Evolutionary conservation across 352 stramenopile species (phyloP), one percentile per base, ranked within the genome.

Genomic region (Globisporangium ultimum): DNA sequence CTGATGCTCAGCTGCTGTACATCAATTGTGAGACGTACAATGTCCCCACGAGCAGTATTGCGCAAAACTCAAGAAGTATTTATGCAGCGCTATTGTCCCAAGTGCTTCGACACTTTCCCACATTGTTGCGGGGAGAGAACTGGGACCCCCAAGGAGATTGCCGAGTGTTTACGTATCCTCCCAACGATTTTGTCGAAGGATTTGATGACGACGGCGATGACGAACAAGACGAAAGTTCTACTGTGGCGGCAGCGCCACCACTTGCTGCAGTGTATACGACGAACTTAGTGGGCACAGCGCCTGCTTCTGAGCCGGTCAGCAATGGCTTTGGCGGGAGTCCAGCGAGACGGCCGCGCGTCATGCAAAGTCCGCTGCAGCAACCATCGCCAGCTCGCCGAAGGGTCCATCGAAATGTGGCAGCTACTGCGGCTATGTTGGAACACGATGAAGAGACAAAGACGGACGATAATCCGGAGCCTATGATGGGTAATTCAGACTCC

Each of bases 21-120:
- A 49, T 70, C 11, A 95, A 96, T 55, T 96, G 88, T 49, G 79
- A 94, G 60, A 86, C 74, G 21, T 96, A 93, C 68, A 96, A 96
- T 42, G 80, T 95, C 51, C 61, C 73, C 18, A 84, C 80, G 14
- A 93, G 86, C 45, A 58, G 69, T 6, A 96, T 96, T 54, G 80
- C 84, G 6, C 84, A 94, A 41, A 95, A 93, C 63, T 79, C 82
- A 15, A 57, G 84, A n/a, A 92, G 71, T 34, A 62, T 95, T n/a
- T 78, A 72, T 34, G 69, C 63, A 5, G 76, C 84, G 11, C 55
- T 93, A 11, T 53, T 88, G 17, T 85, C 82, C 2, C 70, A 81
- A 17, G 61, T 86, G 3, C 78, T 91, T 36, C 80, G 79, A 14
- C 57, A 87, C 21, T 93, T 91, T 32, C 80, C 84, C 10, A 68